Percentiles rank a stretch among this genome's conserved stretches.
phyloP scores from a whole-genome alignment of 163 green algal genomes.

The Scenedesmus sp. region DNA sequence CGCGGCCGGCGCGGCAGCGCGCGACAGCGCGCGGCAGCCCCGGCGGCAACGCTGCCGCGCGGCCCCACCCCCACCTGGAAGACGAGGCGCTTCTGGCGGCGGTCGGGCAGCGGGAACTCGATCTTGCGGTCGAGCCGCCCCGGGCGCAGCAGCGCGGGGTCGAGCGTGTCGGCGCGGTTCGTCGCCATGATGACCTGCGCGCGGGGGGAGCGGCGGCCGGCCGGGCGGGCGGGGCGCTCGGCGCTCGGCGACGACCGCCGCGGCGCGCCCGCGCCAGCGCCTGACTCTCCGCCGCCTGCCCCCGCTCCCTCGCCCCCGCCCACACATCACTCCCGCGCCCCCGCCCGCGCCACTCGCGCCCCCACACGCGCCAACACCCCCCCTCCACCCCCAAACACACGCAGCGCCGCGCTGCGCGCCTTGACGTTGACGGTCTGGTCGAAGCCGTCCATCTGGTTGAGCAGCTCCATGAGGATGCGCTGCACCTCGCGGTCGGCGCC shows the following conservation, averaged over 20 bases:
- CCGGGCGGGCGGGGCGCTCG: too few relatives aligned
- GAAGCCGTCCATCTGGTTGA: slow-evolving; percentile 99
- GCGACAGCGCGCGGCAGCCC: too few relatives aligned
- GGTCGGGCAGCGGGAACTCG: slow-evolving; percentile 97
- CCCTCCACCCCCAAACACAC: background rate
- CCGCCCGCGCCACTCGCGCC: background rate
- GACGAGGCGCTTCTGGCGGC: slow-evolving; percentile 97
- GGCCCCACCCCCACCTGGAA: slow-evolving; percentile 80
- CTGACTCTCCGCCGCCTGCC: too few relatives aligned
- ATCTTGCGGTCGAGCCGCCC: slow-evolving; percentile 99
- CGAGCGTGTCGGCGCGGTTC: slow-evolving; percentile 96
- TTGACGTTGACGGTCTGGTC: slow-evolving; percentile 99
- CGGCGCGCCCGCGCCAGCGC: too few relatives aligned
- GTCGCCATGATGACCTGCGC: slow-evolving; percentile 99
- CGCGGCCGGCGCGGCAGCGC: background rate
- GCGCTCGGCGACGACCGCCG: too few relatives aligned
- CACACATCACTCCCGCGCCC: background rate
- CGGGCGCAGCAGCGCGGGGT: slow-evolving; percentile 95
- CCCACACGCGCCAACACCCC: too few relatives aligned
- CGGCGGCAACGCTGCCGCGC: too few relatives aligned
- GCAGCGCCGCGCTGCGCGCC: slow-evolving; percentile 47
- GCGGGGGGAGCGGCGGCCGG: too few relatives aligned
- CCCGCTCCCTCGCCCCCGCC: background rate
- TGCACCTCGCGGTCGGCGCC: slow-evolving; percentile 86
- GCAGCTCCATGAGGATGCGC: slow-evolving; percentile 99